A percentile compares a stretch with the other conserved stretches of the same genome.
Evolutionary conservation across 768 basidiomycete species (phyloP).

Genomic region (Boletus huronensis): DNA sequence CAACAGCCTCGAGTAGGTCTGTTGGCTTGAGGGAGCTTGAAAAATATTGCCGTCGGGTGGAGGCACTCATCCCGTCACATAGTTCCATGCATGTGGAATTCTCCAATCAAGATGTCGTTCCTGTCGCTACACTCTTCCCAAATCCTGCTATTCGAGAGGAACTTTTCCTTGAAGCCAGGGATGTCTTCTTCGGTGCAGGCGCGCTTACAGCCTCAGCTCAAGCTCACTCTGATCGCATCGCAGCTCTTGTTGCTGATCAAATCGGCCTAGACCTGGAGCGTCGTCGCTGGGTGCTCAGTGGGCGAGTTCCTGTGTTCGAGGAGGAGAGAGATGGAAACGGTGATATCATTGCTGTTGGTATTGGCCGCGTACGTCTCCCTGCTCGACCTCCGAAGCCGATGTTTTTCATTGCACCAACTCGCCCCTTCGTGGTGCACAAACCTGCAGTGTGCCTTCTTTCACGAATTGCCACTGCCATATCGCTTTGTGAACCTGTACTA

Average conservation of each 20-base stretch:
- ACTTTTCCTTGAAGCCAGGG: constrained; percentile 82
- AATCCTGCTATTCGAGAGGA: constrained; percentile 82
- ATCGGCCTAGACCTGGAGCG: constrained; percentile 70
- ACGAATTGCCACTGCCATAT: constrained; percentile 70
- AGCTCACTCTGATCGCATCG: constrained; percentile 47
- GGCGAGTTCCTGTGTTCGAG: constrained; percentile 63
- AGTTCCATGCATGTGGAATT: constrained; percentile 40
- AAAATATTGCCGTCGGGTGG: constrained; percentile 77
- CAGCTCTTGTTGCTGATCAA: constrained; percentile 52
- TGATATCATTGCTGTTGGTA: constrained; percentile 48
- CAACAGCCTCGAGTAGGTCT: constrained; percentile 51
- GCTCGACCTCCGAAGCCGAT: constrained; percentile 40
- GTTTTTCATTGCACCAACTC: constrained; percentile 31
- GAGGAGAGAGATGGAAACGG: constrained; percentile 68
- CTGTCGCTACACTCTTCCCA: constrained; percentile 50
- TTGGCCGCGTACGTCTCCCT: constrained; percentile 61
- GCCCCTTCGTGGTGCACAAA: constrained; percentile 86
- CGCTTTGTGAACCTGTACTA: constrained; percentile 77
- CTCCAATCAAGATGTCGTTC: constrained; percentile 21
- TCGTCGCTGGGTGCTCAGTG: constrained; percentile 63
- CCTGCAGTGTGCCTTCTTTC: constrained; percentile 80
- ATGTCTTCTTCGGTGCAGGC: constrained; percentile 85
- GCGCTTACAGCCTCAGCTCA: constrained; percentile 50
- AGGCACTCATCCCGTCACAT: constrained; percentile 52
- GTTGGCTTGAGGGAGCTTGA: constrained; percentile 78